Percentiles rank a stretch among this genome's conserved stretches.
These are phyloP conservation scores for Fusarium virguliforme DNA, from an alignment of 2,329 filamentous ascomycete genomes.

Conservation along the genomic window DNA sequence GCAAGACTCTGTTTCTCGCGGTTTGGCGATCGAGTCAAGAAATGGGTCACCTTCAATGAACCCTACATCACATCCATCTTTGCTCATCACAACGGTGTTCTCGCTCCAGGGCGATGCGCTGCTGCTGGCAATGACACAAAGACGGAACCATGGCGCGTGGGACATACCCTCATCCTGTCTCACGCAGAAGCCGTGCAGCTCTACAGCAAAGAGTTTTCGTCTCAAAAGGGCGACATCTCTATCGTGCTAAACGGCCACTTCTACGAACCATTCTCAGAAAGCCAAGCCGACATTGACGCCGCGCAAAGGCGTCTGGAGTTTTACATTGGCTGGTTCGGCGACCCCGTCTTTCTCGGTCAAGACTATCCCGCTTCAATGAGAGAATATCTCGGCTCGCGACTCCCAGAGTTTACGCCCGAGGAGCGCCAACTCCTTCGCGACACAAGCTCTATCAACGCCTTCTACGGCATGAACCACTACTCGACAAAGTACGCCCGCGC, in stretches of 20 bases:
- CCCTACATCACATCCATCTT: slow-evolving; percentile 50
- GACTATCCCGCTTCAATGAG: slow-evolving; percentile 8
- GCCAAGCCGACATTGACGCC: background rate
- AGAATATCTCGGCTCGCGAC: background rate
- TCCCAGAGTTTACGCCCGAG: background rate
- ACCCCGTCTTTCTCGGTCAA: background rate
- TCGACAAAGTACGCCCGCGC: slow-evolving; percentile 53
- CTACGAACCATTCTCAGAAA: background rate
- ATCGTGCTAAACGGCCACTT: background rate
- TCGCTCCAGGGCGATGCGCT: slow-evolving; percentile 39
- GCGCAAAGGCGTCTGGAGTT: background rate
- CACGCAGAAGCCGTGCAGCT: background rate
- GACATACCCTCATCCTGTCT: background rate
- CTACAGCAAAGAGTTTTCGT: background rate
- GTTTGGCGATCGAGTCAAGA: slow-evolving; percentile 1
- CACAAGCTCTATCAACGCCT: slow-evolving; percentile 41
- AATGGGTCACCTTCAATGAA: slow-evolving; percentile 55
- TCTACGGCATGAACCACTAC: slow-evolving; percentile 59
- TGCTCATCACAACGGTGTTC: slow-evolving; percentile 39
- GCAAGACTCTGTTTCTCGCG: background rate
- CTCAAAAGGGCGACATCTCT: background rate
- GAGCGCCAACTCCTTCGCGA: background rate
- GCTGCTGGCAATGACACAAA: background rate
- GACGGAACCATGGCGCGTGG: slow-evolving; percentile 4
- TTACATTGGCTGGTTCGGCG: slow-evolving; percentile 9